Conservation (phyloP, 768 basidiomycete genomes). For the Baorangia bicolor region DNA sequence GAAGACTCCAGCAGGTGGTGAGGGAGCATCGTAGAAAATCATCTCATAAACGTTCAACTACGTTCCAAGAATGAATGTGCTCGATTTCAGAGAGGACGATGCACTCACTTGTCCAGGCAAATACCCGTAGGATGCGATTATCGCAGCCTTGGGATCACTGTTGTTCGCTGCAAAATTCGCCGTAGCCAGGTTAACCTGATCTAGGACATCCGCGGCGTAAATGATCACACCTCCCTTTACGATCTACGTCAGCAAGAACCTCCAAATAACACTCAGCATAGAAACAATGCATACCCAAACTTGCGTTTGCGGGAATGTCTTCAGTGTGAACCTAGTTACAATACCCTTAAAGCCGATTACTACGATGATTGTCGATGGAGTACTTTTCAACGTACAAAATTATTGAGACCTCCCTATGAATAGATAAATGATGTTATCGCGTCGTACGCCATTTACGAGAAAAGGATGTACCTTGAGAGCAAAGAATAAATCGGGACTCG, state of each 20-base stretch:
- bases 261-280: not conserved
- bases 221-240: constrained; percentile 47
- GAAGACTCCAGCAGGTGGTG: constrained; percentile 12
- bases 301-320: constrained; percentile 49
- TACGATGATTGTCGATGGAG: not conserved
- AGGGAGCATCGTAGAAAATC: constrained; percentile 54
- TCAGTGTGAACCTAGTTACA: constrained; percentile 55
- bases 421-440: not conserved
- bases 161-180: constrained; percentile 12
- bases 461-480: constrained; percentile 36
- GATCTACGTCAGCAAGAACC: not conserved
- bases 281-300: constrained; percentile 53
- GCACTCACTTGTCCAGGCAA: not conserved
- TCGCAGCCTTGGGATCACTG: constrained; percentile 19
- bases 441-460: not conserved
- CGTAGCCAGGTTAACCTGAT: constrained; percentile 8
- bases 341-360: constrained; percentile 42
- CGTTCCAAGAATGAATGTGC: not conserved
- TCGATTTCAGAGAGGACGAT: not conserved
- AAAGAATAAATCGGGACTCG: constrained; percentile 42
- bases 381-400: constrained; percentile 40
- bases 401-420: constrained; percentile 56
- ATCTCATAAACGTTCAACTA: constrained; percentile 21
- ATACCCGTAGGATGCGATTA: constrained; percentile 45
- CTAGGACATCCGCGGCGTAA: constrained; percentile 12